These are phyloP conservation scores for Cryphonectria naterciae DNA, from an alignment of 2,329 filamentous ascomycete species.

Conservation along the genomic window DNA sequence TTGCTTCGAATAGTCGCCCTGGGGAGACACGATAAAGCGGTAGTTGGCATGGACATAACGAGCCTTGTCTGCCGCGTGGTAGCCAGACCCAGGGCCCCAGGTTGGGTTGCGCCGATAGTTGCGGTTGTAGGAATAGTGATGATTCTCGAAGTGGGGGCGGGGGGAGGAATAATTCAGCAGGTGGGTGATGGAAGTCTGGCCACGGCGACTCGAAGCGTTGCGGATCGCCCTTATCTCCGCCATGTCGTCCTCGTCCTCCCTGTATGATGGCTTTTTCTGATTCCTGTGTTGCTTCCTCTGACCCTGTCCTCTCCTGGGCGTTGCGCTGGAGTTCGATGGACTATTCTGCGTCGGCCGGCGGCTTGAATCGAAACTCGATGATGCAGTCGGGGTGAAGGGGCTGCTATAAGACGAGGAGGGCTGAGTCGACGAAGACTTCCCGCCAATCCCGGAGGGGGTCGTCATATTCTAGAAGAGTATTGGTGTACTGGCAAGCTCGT, in stretches of 20 bases:
- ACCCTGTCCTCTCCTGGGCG: conserved; percentile 75
- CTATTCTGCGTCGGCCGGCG: conserved; percentile 50
- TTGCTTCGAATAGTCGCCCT: conserved; percentile 77
- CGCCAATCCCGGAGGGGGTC: conserved; percentile 46
- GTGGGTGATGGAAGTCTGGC: conserved; percentile 96
- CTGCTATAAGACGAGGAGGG: conserved; percentile 46
- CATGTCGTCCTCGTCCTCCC: conserved; percentile 82
- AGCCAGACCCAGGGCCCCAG: conserved; percentile 85
- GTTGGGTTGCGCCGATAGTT: conserved; percentile 72
- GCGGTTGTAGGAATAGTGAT: conserved; percentile 54
- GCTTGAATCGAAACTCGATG: conserved; percentile 54
- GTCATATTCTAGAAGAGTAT: conserved; percentile 29
- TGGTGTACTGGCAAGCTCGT: neutral
- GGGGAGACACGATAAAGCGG: conserved; percentile 89
- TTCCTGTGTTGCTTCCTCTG: conserved; percentile 82
- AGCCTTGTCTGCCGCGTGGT: conserved; percentile 89
- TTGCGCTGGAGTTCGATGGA: conserved; percentile 40
- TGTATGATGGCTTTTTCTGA: conserved; percentile 66
- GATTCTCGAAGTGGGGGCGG: conserved; percentile 65
- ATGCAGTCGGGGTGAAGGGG: conserved; percentile 46
- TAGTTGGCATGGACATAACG: conserved; percentile 95
- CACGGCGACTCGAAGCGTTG: conserved; percentile 72
- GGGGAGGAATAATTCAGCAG: conserved; percentile 89
- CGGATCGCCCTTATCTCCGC: conserved; percentile 71
- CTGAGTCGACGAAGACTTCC: conserved; percentile 54